Evolutionary conservation across 1,284 basidiomycete genomes (phyloP).

Genomic region (Heterobasidion annosum): DNA sequence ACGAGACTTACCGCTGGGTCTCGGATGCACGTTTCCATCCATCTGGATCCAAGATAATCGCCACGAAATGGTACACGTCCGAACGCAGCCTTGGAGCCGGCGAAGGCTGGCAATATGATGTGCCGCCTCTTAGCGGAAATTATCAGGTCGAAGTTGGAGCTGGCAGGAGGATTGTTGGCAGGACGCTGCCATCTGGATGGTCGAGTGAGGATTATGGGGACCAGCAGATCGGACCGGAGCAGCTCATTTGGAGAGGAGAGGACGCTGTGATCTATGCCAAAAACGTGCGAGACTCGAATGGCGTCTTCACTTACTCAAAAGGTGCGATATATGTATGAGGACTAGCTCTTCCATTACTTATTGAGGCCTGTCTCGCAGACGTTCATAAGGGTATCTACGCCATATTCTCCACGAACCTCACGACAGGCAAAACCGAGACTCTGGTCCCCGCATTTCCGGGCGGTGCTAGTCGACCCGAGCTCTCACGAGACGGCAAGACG

Average conservation of each 20-base stretch:
- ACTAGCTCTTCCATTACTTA: neutral
- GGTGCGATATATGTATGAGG: conserved; percentile 24
- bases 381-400: conserved; percentile 63
- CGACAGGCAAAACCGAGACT: conserved; percentile 37
- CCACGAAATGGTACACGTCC: conserved; percentile 69
- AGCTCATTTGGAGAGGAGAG: conserved; percentile 49
- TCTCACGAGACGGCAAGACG: conserved; percentile 60
- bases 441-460: conserved; percentile 52
- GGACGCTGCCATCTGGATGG: conserved; percentile 53
- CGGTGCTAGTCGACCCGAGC: conserved; percentile 61
- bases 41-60: conserved; percentile 47
- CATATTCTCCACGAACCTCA: conserved; percentile 55
- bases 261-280: conserved; percentile 57
- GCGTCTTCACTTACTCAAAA: conserved; percentile 53
- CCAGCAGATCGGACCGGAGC: conserved; percentile 67
- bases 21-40: conserved; percentile 64
- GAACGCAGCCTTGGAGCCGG: conserved; percentile 29
- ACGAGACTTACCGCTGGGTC: conserved; percentile 65
- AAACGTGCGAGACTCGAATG: conserved; percentile 45
- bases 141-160: conserved; percentile 31
- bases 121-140: conserved; percentile 24
- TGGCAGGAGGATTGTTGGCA: conserved; percentile 46
- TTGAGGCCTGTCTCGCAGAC: conserved; percentile 28
- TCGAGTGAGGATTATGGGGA: conserved; percentile 44
- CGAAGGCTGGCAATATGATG: conserved; percentile 59